These are phyloP conservation scores for Meyerozyma athensensis DNA, from an alignment of 1,139 yeast species.

Conservation along the genomic window DNA sequence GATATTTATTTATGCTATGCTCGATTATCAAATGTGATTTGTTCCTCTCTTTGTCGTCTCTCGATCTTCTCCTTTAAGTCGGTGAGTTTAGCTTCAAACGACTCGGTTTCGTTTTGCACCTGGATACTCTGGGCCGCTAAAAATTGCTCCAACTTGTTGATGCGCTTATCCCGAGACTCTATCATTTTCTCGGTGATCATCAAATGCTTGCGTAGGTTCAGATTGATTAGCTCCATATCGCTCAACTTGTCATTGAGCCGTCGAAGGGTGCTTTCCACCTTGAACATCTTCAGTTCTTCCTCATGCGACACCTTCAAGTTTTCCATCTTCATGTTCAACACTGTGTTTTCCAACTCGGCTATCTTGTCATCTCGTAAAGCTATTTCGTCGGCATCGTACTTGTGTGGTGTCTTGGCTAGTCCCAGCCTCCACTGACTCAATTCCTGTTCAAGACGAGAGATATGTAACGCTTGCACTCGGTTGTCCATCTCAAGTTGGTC, in stretches of 20 bases:
- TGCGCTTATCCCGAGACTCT: conserved; percentile 56
- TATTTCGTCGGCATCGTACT: conserved; percentile 22
- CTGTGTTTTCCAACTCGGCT: conserved; percentile 32
- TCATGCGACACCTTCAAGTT: conserved; percentile 35
- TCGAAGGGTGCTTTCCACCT: conserved; percentile 35
- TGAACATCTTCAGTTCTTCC: conserved; percentile 41
- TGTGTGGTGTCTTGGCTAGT: conserved; percentile 7
- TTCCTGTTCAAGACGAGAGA: conserved; percentile 49
- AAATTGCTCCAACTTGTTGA: conserved; percentile 48
- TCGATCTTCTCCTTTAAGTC: conserved; percentile 39
- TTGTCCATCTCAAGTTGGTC: conserved; percentile 45
- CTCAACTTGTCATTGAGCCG: conserved; percentile 34
- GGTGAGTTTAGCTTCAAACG: conserved; percentile 49
- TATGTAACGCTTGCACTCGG: conserved; percentile 38
- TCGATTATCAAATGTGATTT: neutral
- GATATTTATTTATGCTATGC: neutral
- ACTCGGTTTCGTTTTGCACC: conserved; percentile 46
- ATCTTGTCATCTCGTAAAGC: conserved; percentile 34
- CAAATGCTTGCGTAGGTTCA: conserved; percentile 35
- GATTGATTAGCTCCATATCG: conserved; percentile 37
- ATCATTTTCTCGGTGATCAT: conserved; percentile 55
- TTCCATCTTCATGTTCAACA: conserved; percentile 34
- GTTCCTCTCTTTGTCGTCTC: conserved; percentile 8
- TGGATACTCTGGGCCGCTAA: conserved; percentile 49
- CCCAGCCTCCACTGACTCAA: conserved; percentile 21